A percentile compares a stretch with the other conserved stretches of the same genome.
phyloP scores from a whole-genome alignment of 306 rosid species.

The Dryas octopetala region DNA sequence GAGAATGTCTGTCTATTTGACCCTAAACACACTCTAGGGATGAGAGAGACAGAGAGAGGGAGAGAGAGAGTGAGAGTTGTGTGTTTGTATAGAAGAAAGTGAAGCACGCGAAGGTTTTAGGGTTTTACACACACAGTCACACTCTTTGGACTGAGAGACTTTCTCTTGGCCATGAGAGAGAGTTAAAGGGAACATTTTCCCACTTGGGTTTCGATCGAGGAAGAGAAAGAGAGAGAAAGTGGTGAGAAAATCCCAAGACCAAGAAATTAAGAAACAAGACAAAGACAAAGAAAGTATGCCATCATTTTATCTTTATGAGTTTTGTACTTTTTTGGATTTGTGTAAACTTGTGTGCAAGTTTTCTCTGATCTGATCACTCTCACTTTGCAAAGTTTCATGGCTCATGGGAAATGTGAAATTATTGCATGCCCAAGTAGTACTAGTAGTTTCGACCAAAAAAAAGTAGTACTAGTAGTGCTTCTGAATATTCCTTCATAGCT shows the following conservation, averaged over 20 bases:
- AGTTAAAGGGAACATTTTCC: neutral
- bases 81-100: too few relatives aligned
- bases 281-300: slow-evolving; percentile 51
- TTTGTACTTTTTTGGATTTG: slow-evolving; percentile 29
- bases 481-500: slow-evolving; percentile 31
- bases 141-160: slow-evolving; percentile 57
- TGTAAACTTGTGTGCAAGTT: slow-evolving; percentile 32
- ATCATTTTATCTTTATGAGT: slow-evolving; percentile 59
- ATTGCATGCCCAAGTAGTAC: slow-evolving; percentile 23
- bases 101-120: slow-evolving; percentile 51
- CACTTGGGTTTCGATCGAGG: slow-evolving; percentile 33
- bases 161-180: slow-evolving; percentile 33
- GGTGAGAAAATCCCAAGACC: slow-evolving; percentile 48
- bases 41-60: neutral
- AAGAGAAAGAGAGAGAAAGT: slow-evolving; percentile 24
- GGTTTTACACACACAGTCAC: slow-evolving; percentile 47
- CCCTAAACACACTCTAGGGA: slow-evolving; percentile 21
- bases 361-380: neutral
- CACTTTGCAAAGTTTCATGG: slow-evolving; percentile 25
- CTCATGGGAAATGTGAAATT: slow-evolving; percentile 37
- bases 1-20: slow-evolving; percentile 58
- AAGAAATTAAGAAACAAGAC: neutral
- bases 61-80: neutral
- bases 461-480: slow-evolving; percentile 32
- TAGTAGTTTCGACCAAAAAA: neutral